A percentile compares a stretch with the other conserved stretches of the same genome.
phyloP scores from a whole-genome alignment of 345 rosid genomes.

The Salix viminalis region DNA sequence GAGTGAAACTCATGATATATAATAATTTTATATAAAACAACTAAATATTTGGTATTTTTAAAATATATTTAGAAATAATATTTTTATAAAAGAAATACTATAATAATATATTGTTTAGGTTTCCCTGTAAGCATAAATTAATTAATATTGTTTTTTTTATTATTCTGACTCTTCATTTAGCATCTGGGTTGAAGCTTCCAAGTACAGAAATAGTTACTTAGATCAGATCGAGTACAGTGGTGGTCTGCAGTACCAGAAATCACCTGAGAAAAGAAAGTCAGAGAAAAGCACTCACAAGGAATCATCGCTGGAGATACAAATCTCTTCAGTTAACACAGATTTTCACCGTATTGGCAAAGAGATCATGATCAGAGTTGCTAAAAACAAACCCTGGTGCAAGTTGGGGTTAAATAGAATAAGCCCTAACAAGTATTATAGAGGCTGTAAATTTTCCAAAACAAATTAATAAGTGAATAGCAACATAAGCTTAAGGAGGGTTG shows the following conservation, averaged over 20 bases:
- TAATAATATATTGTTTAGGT: too few species aligned
- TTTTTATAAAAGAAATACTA: too few species aligned
- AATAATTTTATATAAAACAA: too few species aligned
- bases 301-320: conserved; percentile 12
- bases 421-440: conserved; percentile 6
- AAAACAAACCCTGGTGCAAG: conserved; percentile 11
- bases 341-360: conserved; percentile 2
- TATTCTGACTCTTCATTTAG: too few species aligned
- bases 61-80: too few species aligned
- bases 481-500: background rate
- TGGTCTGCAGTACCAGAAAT: conserved; percentile 10
- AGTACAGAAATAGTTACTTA: conserved; percentile 36
- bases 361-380: conserved; percentile 3
- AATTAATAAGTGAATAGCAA: background rate
- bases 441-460: background rate
- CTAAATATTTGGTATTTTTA: too few species aligned
- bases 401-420: background rate
- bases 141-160: too few species aligned
- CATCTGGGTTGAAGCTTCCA: too few species aligned
- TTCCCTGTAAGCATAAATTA: too few species aligned
- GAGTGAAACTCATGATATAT: too few species aligned
- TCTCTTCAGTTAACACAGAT: conserved; percentile 6
- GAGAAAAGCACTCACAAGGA: background rate
- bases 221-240: conserved; percentile 17
- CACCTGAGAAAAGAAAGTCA: conserved; percentile 15